Evolutionary conservation across 768 basidiomycete species (phyloP), one percentile per base, ranked within the genome.

Genomic region (Pholiota microspora): DNA sequence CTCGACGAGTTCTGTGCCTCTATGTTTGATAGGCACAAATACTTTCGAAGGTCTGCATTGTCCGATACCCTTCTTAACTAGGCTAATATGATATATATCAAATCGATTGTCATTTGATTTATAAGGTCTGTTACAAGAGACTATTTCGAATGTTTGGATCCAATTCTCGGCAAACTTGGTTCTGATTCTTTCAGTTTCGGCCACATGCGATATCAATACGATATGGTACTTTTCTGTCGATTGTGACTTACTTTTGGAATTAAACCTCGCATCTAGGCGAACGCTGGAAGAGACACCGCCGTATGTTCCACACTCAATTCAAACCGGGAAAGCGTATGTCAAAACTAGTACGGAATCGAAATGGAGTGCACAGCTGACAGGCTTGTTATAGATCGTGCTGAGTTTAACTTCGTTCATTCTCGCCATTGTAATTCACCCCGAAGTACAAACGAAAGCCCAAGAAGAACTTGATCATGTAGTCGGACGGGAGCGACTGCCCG

Each of bases 191-290:
- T 81, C 73, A 77, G 76, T 42, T 80, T 83, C 42, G 80, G 76
- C 0, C 80, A 82, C 51, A 82, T 82, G 82, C 75, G 70, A 8
- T 82, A 71, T 21, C 69, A 69, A 82, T 82, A 81, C 75, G 70
- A 8, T 82, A 71, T 21, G 70, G 70, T 68, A 48, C 12, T 31
- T 31, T 31, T 31, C 29, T 31, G 12, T 31, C 29, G 6, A 31
- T 12, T 12, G 29, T 6, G 29, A 31, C 7, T 6, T 6, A 12
- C 7, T 18, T 15, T 24, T 18, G 7, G n/a, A 29, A 10, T 29
- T 24, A 53, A 23, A 23, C 31, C 49, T 15, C 10, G 18, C 3
- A 24, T 59, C 35, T n/a, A 82, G 80, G 80, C 31, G 77, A 79
- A 25, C 70, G 71, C 21, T 83, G 81, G 81, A 79, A 71, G 53